Percentiles rank a stretch among this genome's conserved stretches.
phyloP scores from a whole-genome alignment of 768 basidiomycete species.

The Leccinum imitatum region DNA sequence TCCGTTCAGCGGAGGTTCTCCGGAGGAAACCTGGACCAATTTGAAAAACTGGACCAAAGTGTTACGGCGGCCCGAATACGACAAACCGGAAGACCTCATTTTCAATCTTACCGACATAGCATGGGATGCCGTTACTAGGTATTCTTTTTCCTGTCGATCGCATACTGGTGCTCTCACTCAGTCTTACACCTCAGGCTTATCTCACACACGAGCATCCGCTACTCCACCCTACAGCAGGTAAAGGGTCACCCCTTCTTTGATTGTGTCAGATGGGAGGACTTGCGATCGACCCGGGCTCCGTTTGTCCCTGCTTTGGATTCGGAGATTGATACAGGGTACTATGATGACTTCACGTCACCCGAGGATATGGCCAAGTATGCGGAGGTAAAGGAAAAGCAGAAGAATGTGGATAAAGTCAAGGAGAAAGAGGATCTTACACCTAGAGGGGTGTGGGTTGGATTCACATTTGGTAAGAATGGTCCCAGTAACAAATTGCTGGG shows the following conservation, averaged over 20 bases:
- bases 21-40: constrained; percentile 99
- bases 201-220: constrained; percentile 79
- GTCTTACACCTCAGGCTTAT: constrained; percentile 59
- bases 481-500: constrained; percentile 44
- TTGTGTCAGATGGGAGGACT: constrained; percentile 69
- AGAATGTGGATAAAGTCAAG: constrained; percentile 86
- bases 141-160: constrained; percentile 16
- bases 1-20: constrained; percentile 92
- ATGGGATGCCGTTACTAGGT: constrained; percentile 94
- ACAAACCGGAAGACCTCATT: constrained; percentile 92
- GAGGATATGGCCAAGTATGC: constrained; percentile 99
- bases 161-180: neutral
- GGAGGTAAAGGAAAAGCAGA: constrained; percentile 96
- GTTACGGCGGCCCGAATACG: constrained; percentile 90
- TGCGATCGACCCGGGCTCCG: constrained; percentile 76
- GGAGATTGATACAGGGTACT: constrained; percentile 94
- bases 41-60: constrained; percentile 97
- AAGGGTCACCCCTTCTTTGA: constrained; percentile 82
- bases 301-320: constrained; percentile 94
- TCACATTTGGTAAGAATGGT: constrained; percentile 89
- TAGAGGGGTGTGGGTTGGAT: constrained; percentile 88
- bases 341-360: constrained; percentile 82
- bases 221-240: constrained; percentile 71
- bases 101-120: constrained; percentile 93
- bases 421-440: constrained; percentile 78